A percentile compares a stretch with the other conserved stretches of the same genome.
Conservation (phyloP, 2,329 filamentous ascomycete species). For the Erysiphe pulchra region DNA sequence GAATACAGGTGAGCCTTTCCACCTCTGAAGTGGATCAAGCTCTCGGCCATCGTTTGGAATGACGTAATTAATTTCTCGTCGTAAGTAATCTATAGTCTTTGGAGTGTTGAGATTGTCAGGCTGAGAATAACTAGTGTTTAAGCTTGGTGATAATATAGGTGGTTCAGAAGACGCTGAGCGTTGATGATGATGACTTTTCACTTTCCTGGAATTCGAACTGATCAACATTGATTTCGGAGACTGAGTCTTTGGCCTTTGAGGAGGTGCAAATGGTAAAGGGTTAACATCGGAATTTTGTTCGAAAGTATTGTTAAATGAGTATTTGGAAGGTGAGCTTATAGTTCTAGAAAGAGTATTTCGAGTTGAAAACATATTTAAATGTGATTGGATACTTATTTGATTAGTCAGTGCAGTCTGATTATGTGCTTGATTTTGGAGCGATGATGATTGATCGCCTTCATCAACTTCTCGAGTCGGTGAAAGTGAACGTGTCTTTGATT, state of each 20-base stretch:
- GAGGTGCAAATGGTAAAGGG: constrained; percentile 20
- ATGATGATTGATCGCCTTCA: constrained; percentile 21
- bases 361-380: constrained; percentile 24
- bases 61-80: constrained; percentile 27
- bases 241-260: constrained; percentile 33
- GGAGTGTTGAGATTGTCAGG: constrained; percentile 1
- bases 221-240: constrained; percentile 30
- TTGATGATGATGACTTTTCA: constrained; percentile 17
- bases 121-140: background rate
- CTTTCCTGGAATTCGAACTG: constrained; percentile 17
- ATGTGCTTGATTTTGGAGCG: constrained; percentile 5
- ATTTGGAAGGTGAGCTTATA: constrained; percentile 29
- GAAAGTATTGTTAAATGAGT: constrained; percentile 23
- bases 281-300: constrained; percentile 12
- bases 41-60: constrained; percentile 39
- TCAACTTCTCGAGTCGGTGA: constrained; percentile 36
- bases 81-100: constrained; percentile 25
- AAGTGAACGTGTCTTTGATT: constrained; percentile 24
- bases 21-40: constrained; percentile 58
- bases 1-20: constrained; percentile 74
- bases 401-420: constrained; percentile 10
- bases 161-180: constrained; percentile 24
- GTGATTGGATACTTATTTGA: constrained; percentile 13
- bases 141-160: constrained; percentile 5
- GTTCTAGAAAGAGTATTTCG: constrained; percentile 16